phyloP scores from a whole-genome alignment of 768 basidiomycete species.

The Exidia glandulosa region DNA sequence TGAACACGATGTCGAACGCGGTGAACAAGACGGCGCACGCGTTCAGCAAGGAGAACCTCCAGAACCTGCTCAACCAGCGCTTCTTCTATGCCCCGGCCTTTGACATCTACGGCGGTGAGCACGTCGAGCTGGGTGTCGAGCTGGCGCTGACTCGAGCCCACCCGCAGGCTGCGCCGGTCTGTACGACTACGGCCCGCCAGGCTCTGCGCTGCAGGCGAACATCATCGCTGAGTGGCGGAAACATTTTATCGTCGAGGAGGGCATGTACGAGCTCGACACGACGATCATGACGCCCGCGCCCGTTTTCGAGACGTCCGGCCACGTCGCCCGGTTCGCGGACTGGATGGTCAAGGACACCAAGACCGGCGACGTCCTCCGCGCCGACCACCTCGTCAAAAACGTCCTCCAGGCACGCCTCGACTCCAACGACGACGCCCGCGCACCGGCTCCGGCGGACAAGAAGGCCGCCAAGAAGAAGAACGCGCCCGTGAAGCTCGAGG shows the following conservation, averaged over 20 bases:
- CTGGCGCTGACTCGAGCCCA: too few relatives aligned
- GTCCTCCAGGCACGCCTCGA: constrained; percentile 85
- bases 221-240: constrained; percentile 93
- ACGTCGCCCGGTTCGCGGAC: constrained; percentile 95
- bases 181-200: constrained; percentile 96
- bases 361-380: constrained; percentile 93
- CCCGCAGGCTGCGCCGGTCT: constrained; percentile 94
- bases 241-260: constrained; percentile 96
- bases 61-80: constrained; percentile 74
- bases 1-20: constrained; percentile 8
- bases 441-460: constrained; percentile 37
- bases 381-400: constrained; percentile 89
- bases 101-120: constrained; percentile 94
- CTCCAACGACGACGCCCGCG: constrained; percentile 81
- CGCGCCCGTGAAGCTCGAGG: constrained; percentile 58
- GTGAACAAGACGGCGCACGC: constrained; percentile 77
- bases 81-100: constrained; percentile 99
- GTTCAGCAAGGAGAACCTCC: constrained; percentile 80
- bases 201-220: constrained; percentile 91
- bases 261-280: constrained; percentile 97
- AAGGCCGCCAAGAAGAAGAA: constrained; percentile 68
- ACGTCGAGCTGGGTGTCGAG: constrained; percentile 2
- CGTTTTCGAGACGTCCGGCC: constrained; percentile 94
- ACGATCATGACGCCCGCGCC: constrained; percentile 94
- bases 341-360: constrained; percentile 98